These are phyloP conservation scores for Syzygium oleosum DNA, from an alignment of 345 rosid genomes.

Conservation along the genomic window DNA sequence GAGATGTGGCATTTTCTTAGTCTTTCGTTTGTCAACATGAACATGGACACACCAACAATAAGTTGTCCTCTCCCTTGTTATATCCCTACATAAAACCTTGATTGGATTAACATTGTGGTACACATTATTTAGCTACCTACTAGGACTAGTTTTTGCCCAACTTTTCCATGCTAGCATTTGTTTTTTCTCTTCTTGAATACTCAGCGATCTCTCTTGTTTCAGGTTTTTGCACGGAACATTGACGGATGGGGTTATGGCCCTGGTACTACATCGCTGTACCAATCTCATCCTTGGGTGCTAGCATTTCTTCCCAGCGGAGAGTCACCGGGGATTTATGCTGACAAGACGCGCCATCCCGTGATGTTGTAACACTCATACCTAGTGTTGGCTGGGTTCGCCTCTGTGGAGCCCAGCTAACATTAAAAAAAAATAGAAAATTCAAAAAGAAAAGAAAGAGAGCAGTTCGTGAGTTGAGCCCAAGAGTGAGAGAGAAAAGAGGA, in stretches of 20 bases:
- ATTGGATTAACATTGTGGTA: neutral
- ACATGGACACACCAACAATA: constrained; percentile 36
- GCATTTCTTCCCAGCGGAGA: constrained; percentile 76
- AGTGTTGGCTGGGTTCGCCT: neutral
- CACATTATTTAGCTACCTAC: constrained; percentile 41
- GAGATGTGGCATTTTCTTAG: constrained; percentile 50
- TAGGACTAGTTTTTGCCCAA: constrained; percentile 82
- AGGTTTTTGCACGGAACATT: constrained; percentile 87
- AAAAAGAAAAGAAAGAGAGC: no score
- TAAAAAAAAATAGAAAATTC: no score
- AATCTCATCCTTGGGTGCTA: constrained; percentile 92
- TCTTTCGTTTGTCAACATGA: constrained; percentile 43
- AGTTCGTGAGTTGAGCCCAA: no score
- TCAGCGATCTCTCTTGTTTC: constrained; percentile 6
- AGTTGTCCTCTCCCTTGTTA: constrained; percentile 32
- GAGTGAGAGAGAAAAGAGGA: no score
- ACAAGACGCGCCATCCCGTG: constrained; percentile 56
- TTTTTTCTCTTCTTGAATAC: neutral
- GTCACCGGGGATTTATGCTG: constrained; percentile 76
- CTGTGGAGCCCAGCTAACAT: no score
- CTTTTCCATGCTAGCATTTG: constrained; percentile 11
- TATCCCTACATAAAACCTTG: constrained; percentile 25
- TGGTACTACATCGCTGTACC: constrained; percentile 78
- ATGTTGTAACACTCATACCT: constrained; percentile 9
- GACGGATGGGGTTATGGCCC: constrained; percentile 83